Conservation (phyloP, 352 stramenopile genomes). For the Globisporangium takayamanum region DNA sequence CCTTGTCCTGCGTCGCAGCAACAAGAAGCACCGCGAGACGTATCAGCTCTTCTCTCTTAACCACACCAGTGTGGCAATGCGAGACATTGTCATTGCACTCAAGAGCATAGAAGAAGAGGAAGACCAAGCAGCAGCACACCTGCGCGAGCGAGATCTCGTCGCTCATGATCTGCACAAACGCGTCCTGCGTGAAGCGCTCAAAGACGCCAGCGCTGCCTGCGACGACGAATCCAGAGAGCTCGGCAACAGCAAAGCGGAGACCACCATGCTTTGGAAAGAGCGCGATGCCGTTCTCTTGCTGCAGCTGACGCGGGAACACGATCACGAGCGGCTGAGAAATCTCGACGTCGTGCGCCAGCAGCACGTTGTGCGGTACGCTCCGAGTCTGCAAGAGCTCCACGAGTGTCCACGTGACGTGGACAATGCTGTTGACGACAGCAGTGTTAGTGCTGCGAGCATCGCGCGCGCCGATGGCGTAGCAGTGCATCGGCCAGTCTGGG, state of each 20-base stretch:
- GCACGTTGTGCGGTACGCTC: constrained; percentile 48
- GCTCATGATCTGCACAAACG: constrained; percentile 31
- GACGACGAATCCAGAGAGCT: constrained; percentile 53
- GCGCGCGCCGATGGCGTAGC: constrained; percentile 26
- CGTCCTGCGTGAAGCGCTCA: constrained; percentile 27
- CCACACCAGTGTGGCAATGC: no score
- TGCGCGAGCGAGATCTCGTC: constrained; percentile 42
- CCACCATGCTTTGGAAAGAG: constrained; percentile 10
- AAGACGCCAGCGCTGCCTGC: constrained; percentile 26
- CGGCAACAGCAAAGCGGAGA: constrained; percentile 52
- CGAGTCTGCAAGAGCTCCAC: constrained; percentile 30
- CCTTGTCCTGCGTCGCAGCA: constrained; percentile 4
- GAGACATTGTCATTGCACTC: no score
- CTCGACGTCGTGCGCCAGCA: constrained; percentile 19
- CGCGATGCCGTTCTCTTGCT: constrained; percentile 38
- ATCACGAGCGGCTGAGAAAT: constrained; percentile 19
- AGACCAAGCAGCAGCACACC: constrained; percentile 16
- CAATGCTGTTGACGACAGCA: constrained; percentile 2
- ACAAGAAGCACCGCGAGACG: background rate
- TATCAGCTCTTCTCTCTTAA: no score
- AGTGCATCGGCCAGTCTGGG: constrained; percentile 39
- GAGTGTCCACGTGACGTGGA: constrained; percentile 31
- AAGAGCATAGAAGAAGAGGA: background rate
- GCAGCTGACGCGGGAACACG: constrained; percentile 51
- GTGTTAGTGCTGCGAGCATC: no score